Conservation (phyloP, 345 rosid species). For the Citropsis articulata region DNA sequence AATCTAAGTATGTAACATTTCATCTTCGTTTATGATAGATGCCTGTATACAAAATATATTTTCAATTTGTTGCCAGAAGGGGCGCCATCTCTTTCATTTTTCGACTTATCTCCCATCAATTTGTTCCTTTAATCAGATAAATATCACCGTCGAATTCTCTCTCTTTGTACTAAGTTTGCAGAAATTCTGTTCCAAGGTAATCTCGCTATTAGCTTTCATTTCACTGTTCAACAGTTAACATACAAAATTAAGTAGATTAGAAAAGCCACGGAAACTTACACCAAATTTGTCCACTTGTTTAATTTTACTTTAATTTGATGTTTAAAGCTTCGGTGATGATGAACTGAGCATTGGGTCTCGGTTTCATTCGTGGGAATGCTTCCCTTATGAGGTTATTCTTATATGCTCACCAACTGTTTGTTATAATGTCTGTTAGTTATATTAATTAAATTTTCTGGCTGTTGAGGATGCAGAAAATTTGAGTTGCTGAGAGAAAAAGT, state of each 20-base stretch:
- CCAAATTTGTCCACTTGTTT: neutral
- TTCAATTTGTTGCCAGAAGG: neutral
- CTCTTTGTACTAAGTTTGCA: too few relatives aligned
- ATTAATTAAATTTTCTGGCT: neutral
- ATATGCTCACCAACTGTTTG: neutral
- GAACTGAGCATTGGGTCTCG: neutral
- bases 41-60: too few relatives aligned
- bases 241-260: neutral
- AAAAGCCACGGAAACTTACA: neutral
- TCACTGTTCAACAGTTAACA: neutral
- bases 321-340: neutral
- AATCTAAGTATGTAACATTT: too few relatives aligned
- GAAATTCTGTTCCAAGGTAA: neutral
- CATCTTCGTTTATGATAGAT: too few relatives aligned
- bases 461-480: neutral
- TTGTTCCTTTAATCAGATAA: neutral
- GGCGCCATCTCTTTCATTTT: neutral
- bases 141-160: neutral
- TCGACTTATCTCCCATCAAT: neutral
- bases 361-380: neutral
- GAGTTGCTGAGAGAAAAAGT: neutral
- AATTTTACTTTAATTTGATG: neutral
- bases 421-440: neutral
- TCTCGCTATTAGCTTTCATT: neutral
- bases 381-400: neutral